Percentiles rank a stretch among this genome's conserved stretches.
Evolutionary conservation across 164 flowering plant species (phyloP).

Genomic region (Euptelea pleiosperma): DNA sequence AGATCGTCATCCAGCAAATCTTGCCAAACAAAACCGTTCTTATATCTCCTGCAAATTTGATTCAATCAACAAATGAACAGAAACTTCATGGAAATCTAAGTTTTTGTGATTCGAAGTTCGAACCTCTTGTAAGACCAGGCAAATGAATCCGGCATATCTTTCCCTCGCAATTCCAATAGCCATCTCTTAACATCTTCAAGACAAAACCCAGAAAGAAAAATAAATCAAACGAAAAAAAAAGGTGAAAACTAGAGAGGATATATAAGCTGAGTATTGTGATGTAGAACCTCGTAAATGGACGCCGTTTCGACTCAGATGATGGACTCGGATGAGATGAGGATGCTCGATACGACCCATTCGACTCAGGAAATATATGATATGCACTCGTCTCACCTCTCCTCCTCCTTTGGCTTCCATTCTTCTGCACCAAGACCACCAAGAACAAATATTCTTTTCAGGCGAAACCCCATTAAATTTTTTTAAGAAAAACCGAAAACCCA

Average conservation of each 20-base stretch:
- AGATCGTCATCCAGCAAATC: conserved; percentile 65
- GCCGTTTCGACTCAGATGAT: conserved; percentile 44
- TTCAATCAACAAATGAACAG: too few species aligned
- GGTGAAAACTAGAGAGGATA: too few species aligned
- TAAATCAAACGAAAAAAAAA: too few species aligned
- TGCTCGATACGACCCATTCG: conserved; percentile 62
- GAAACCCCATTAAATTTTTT: background rate
- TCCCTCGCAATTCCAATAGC: conserved; percentile 73
- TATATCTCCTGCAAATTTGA: conserved; percentile 49
- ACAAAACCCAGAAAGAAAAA: background rate
- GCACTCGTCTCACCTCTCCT: conserved; percentile 53
- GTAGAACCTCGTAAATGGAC: conserved; percentile 68
- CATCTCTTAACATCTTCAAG: conserved; percentile 73
- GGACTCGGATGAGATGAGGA: conserved; percentile 77
- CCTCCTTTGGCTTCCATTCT: conserved; percentile 18
- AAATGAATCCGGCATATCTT: conserved; percentile 67
- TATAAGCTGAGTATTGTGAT: too few species aligned
- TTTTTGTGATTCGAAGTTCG: too few species aligned
- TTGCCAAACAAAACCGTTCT: conserved; percentile 70
- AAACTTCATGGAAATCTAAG: too few species aligned
- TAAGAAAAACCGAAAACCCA: background rate
- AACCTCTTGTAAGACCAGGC: conserved; percentile 91
- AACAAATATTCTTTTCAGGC: conserved; percentile 2
- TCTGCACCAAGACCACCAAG: conserved; percentile 2
- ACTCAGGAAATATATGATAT: conserved; percentile 64